Base-by-base conservation (phyloP, 306 rosid species). In the Dicorynia guianensis region DNA sequence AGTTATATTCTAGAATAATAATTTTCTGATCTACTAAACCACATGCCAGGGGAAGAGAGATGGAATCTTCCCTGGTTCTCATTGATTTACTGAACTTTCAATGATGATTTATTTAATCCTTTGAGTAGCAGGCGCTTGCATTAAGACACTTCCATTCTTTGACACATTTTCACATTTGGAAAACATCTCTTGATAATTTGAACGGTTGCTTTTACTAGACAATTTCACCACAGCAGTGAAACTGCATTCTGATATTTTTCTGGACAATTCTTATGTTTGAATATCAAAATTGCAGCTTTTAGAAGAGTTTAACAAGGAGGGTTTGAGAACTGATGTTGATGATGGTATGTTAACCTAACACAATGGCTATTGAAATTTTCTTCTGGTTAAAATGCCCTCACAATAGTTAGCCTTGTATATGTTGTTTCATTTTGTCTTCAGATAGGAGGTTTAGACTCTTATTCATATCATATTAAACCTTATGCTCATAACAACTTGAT, bases 251-350 rank as follows among this genome's bases (percentile, higher is more conserved):
- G 15, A 6, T 9, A 34, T 49, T 63, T 4, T 81, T 76, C 40
- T 64, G 15, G n/a, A 72, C 46, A 64, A 39, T 61, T 67, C 34
- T 18, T 71, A 55, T 61, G 69, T 63, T 44, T 63, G n/a, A n/a
- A n/a, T n/a, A 69, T 57, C 33, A 38, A 63, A 67, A 61, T 71
- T 84, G 67, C 96, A 93, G 97, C 89, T 91, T 54, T 30, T 91
- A 35, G 92, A 93, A 55, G 95, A 93, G 83, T 84, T 89, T 59
- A 91, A 89, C 78, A 73, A 61, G 11, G 93, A 72, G 57, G 86
- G 84, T 48, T 66, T 52, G 76, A 79, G 76, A 84, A 73, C 85
- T 50, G 96, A 91, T 69, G 84, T 46, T 73, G 90, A 85, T 63
- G 83, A 68, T 7, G 98, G 96, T 93, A 82, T 30, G 90, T 63